Evolutionary conservation across 306 rosid species (phyloP), one percentile per base, ranked within the genome.

Genomic region (Dryas drummondii): DNA sequence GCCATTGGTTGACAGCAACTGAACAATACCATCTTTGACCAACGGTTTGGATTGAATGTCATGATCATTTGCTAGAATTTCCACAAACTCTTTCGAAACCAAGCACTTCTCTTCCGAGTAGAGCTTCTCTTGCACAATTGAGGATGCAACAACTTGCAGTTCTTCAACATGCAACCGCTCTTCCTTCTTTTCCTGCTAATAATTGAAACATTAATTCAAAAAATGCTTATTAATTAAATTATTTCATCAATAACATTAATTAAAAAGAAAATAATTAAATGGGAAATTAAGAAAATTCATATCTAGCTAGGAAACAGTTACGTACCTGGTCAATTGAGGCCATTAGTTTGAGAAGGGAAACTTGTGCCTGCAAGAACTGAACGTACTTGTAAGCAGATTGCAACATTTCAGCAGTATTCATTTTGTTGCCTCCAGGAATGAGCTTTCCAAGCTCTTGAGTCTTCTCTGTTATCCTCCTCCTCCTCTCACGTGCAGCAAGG

Each of bases 371-470:
- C 86, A 94, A 82, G 86, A 49, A 91, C 79, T 88, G 86, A 10
- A 94, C 90, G 70, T 91, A 94, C 44, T 83, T 94, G 44, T 75
- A 78, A 67, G 97, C 97, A 66, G 97, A 80, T 48, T 78, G 80
- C 19, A 94, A 62, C 98, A 94, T 94, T 75, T 91, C 96, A 49
- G 97, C 98, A 15, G 98, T 88, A 78, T 90, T 94, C 97, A 94
- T 87, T 82, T 87, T 91, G 32, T 54, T 75, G 4, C 93, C 97
- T 12, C 96, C 91, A 0, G 98, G 96, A 11, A 91, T 81, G 75
- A 90, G 74, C 79, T 81, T 92, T 10, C 96, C 96, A 6, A 94
- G 91, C 83, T 91, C 97, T 55, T 78, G 89, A 0, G 96, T 94
- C 79, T 90, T 94, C 71, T 88, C 94, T 1, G 90, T 78, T 22